A percentile compares a stretch with the other conserved stretches of the same genome.
Conservation (phyloP, 768 basidiomycete species). For the Trametes gibbosa region DNA sequence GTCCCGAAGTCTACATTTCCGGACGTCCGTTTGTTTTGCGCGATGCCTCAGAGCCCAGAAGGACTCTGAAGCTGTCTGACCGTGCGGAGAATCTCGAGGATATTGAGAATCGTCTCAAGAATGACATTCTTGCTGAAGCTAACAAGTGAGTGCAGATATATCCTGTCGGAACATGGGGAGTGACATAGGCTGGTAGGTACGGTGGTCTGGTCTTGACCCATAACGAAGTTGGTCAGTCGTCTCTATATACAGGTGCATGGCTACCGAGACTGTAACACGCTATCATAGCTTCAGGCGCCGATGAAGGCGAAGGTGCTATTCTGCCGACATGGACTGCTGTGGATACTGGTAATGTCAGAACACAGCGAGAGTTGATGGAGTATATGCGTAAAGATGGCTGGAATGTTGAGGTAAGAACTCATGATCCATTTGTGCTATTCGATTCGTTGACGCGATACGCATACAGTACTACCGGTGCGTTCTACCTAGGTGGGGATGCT, state of each 20-base stretch:
- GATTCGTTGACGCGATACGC: background rate
- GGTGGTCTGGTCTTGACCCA: conserved; percentile 92
- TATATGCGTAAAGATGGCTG: conserved; percentile 78
- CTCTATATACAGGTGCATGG: too few relatives aligned
- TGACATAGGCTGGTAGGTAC: conserved; percentile 46
- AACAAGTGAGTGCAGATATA: conserved; percentile 45
- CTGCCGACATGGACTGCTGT: conserved; percentile 93
- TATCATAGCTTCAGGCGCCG: conserved; percentile 37
- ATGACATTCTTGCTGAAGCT: conserved; percentile 88
- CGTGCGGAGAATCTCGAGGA: conserved; percentile 94
- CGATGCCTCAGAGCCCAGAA: conserved; percentile 80
- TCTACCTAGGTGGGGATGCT: background rate
- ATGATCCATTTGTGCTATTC: too few relatives aligned
- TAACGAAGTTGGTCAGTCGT: conserved; percentile 74
- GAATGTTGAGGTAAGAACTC: conserved; percentile 71
- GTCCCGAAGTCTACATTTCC: conserved; percentile 70
- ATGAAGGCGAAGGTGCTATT: conserved; percentile 75
- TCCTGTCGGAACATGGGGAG: background rate
- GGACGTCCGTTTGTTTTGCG: conserved; percentile 91
- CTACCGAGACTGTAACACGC: too few relatives aligned
- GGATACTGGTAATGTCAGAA: conserved; percentile 78
- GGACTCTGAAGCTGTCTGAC: conserved; percentile 78
- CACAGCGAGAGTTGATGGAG: conserved; percentile 84
- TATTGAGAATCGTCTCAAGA: conserved; percentile 84
- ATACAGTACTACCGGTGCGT: conserved; percentile 71